A percentile compares a stretch with the other conserved stretches of the same genome.
phyloP scores from a whole-genome alignment of 2,329 filamentous ascomycete genomes.

The Neurospora sp. region DNA sequence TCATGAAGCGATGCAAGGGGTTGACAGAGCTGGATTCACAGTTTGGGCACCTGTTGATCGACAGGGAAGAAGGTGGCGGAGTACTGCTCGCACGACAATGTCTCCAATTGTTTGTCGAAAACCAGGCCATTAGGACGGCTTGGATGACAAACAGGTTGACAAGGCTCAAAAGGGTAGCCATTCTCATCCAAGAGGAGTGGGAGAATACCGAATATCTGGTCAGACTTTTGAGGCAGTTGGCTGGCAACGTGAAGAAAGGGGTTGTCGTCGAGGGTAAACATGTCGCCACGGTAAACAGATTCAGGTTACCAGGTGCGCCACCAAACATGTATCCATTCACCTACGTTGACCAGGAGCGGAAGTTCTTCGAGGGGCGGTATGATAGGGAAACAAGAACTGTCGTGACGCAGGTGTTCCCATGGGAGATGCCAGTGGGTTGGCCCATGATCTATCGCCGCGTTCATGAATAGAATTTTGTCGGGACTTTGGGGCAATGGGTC shows the following conservation, averaged over 20 bases:
- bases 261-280: not conserved
- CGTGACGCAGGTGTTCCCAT: not conserved
- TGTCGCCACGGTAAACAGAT: not conserved
- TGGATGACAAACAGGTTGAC: not conserved
- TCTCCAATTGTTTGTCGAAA: not conserved
- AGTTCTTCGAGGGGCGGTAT: not conserved
- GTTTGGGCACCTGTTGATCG: not conserved
- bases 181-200: not conserved
- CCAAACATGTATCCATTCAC: not conserved
- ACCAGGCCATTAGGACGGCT: not conserved
- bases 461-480: not conserved
- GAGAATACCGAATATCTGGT: not conserved
- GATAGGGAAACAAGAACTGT: not conserved
- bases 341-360: not conserved
- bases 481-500: not conserved
- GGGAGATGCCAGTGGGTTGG: not conserved
- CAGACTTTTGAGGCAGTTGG: fast-evolving
- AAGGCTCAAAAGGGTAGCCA: not conserved
- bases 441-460: not conserved
- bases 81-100: not conserved
- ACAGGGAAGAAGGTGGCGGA: not conserved
- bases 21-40: not conserved
- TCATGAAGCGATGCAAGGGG: not conserved
- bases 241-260: not conserved
- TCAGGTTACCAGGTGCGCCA: not conserved